Evolutionary conservation across 108 stramenopile genomes (phyloP).

Genomic region (Epipyxis sp.): DNA sequence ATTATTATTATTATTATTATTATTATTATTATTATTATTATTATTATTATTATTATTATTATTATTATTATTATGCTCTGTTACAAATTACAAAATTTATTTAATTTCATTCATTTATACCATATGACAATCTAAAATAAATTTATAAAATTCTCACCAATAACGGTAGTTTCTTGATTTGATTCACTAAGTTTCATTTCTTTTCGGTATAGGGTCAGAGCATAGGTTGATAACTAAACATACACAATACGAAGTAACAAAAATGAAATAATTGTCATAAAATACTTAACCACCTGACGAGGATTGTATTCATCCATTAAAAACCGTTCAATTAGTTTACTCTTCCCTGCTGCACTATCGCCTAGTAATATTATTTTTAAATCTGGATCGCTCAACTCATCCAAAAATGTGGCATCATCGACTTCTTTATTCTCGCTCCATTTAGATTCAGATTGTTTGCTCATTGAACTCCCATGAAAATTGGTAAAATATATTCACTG

Average conservation of each 20-base stretch:
- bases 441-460: no score
- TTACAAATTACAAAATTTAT: no score
- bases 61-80: no score
- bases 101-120: no score
- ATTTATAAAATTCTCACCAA: neutral
- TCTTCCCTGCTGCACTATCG: slow-evolving; percentile 79
- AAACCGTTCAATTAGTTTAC: slow-evolving; percentile 73
- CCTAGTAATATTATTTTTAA: slow-evolving; percentile 67
- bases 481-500: no score
- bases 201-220: slow-evolving; percentile 70
- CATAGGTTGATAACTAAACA: slow-evolving; percentile 70
- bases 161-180: neutral
- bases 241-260: neutral
- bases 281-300: slow-evolving; percentile 34
- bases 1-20: no score
- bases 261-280: neutral
- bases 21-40: no score
- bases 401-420: no score
- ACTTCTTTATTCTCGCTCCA: no score
- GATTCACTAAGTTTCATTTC: slow-evolving; percentile 42
- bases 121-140: no score
- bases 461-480: no score
- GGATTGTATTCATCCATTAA: slow-evolving; percentile 77
- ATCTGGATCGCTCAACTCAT: slow-evolving; percentile 22
- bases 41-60: no score